Conservation (phyloP, 2,329 filamentous ascomycete genomes). For the Colletotrichum sp. region DNA sequence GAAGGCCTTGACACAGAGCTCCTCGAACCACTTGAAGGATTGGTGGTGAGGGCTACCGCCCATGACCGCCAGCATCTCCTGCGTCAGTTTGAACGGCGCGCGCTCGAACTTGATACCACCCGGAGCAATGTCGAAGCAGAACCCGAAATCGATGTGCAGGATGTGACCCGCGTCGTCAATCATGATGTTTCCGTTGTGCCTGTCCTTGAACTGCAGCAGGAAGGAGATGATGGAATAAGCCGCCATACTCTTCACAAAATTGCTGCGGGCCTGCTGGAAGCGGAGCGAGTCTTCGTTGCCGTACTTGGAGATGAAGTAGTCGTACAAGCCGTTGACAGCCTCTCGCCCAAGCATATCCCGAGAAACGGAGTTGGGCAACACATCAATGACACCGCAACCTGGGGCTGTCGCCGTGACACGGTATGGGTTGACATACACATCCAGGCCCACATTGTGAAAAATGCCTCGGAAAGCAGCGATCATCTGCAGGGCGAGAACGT, state of each 20-base stretch:
- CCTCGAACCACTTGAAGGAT: constrained; percentile 94
- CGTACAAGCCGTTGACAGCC: constrained; percentile 96
- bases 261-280: constrained; percentile 93
- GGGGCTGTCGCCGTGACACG: constrained; percentile 96
- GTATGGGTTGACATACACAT: constrained; percentile 97
- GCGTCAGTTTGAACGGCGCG: constrained; percentile 96
- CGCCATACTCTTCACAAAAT: constrained; percentile 99
- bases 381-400: constrained; percentile 97
- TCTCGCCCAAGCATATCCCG: constrained; percentile 98
- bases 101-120: constrained; percentile 98
- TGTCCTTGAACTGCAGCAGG: constrained; percentile 97
- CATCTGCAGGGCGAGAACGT: constrained; percentile 95
- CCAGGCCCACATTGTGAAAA: constrained; percentile 91
- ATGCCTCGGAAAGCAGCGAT: constrained; percentile 97
- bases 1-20: constrained; percentile 95
- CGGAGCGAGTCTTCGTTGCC: constrained; percentile 93
- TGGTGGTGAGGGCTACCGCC: constrained; percentile 84
- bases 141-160: constrained; percentile 98
- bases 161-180: constrained; percentile 97
- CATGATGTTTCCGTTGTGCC: constrained; percentile 99
- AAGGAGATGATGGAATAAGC: constrained; percentile 98
- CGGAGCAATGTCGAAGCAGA: constrained; percentile 98
- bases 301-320: constrained; percentile 98
- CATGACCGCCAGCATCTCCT: constrained; percentile 99
- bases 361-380: constrained; percentile 95